phyloP scores from a whole-genome alignment of 495 filamentous ascomycete genomes.

The Choiromyces venosus region DNA sequence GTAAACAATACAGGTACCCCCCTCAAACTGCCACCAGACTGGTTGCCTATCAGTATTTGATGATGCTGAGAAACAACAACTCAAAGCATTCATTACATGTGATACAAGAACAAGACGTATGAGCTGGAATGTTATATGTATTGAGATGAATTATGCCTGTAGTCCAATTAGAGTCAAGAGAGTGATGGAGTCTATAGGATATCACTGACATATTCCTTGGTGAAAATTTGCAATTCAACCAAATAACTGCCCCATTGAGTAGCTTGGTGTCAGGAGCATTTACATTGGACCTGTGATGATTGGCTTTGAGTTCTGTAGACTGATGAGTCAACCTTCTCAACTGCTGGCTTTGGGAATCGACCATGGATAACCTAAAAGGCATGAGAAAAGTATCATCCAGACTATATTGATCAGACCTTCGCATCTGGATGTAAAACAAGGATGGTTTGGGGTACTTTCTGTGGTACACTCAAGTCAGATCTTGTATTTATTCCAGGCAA shows the following conservation, averaged over 20 bases:
- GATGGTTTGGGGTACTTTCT: slow-evolving; percentile 22
- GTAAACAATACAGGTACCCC: slow-evolving; percentile 7
- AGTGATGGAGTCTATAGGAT: too few relatives aligned
- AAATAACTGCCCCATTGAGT: too few relatives aligned
- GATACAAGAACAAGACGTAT: too few relatives aligned
- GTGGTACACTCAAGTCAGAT: slow-evolving; percentile 19
- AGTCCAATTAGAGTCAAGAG: too few relatives aligned
- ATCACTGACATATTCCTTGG: too few relatives aligned
- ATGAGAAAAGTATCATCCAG: slow-evolving; percentile 16
- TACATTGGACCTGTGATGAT: slow-evolving; percentile 13
- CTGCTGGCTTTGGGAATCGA: too few relatives aligned
- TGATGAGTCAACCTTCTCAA: too few relatives aligned
- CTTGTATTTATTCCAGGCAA: slow-evolving; percentile 15
- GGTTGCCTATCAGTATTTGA: slow-evolving; percentile 9
- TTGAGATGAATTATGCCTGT: too few relatives aligned
- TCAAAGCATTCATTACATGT: slow-evolving; percentile 1
- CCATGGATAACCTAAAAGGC: slow-evolving; percentile 4
- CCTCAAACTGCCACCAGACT: slow-evolving; percentile 2
- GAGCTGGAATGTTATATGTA: too few relatives aligned
- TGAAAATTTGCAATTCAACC: too few relatives aligned
- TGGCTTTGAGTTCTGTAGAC: slow-evolving; percentile 11
- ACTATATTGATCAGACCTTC: slow-evolving; percentile 23
- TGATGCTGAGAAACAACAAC: background rate
- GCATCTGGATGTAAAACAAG: slow-evolving; percentile 2
- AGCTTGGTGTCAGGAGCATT: too few relatives aligned